Evolutionary conservation across 192 early-diverging fungal genomes (phyloP), one percentile per base, ranked within the genome.

Genomic region (Rhizophlyctis rosea): DNA sequence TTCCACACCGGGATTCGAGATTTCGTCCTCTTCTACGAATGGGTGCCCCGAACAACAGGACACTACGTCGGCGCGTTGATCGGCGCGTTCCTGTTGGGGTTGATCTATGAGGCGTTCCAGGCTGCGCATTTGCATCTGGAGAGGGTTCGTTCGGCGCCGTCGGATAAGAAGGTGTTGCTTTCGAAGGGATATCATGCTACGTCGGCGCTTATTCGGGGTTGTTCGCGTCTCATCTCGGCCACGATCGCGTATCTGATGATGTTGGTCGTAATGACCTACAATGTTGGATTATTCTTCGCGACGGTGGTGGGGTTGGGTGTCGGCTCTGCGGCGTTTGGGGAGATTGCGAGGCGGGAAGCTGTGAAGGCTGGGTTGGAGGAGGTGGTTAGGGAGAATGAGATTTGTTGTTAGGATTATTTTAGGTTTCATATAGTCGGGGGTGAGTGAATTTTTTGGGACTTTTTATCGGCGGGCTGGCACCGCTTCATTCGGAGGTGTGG

Each of bases 241-340:
- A 67, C 77, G 18, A 28, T 75, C 0, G 73, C 75, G 2, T 86
- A 82, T 67, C 58, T 69, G 0, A 59, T 87, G 30, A 87, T 87
- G 86, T 59, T 87, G 59, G 65, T 82, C 3, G 78, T 72, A 56
- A 87, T 87, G 86, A 81, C 83, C 18, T 87, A 83, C 65, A 87
- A 87, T 56, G 76, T 83, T 50, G 76, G 75, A 1, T 55, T 85
- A 48, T 81, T 85, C 64, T 78, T 87, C 65, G 74, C 77, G 13
- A 81, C 81, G 24, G 64, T 87, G 18, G 13, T 66, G 48, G 83
- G 85, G 33, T 59, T 83, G 31, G 76, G 65, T 1, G 57, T 80
- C 35, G 84, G 84, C 1, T 61, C 74, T 0, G 67, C 82, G 30
- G 48, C 75, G 1, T 83, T 83, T 61, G 68, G 66, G 57, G 52